phyloP scores from a whole-genome alignment of 345 rosid genomes.

The Xanthoceras sorbifolium region DNA sequence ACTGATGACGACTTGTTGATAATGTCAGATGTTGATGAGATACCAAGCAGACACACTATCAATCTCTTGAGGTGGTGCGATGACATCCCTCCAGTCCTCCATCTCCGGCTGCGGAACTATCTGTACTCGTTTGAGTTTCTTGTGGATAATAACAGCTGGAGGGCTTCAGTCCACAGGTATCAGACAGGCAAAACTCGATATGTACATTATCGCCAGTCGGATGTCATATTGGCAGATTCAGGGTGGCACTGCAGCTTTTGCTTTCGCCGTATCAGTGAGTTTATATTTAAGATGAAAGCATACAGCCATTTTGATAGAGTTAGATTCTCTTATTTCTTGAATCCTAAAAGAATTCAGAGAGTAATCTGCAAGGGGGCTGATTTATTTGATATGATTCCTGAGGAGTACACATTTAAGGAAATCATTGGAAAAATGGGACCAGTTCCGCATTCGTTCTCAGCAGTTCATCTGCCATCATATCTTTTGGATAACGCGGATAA shows the following conservation, averaged over 20 bases:
- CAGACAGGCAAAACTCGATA: slow-evolving; percentile 52
- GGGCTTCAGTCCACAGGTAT: slow-evolving; percentile 78
- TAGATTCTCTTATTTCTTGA: slow-evolving; percentile 52
- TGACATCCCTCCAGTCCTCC: slow-evolving; percentile 66
- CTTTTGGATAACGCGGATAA: slow-evolving; percentile 57
- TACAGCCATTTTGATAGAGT: slow-evolving; percentile 66
- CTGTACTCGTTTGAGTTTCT: slow-evolving; percentile 85
- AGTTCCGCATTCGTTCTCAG: slow-evolving; percentile 63
- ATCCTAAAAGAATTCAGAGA: slow-evolving; percentile 58
- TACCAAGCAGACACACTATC: slow-evolving; percentile 83
- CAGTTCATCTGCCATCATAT: slow-evolving; percentile 63
- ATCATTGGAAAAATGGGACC: slow-evolving; percentile 73
- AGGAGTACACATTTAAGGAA: slow-evolving; percentile 64
- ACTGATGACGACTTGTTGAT: slow-evolving; percentile 80
- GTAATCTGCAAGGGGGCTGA: slow-evolving; percentile 65
- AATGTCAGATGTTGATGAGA: slow-evolving; percentile 93
- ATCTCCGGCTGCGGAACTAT: slow-evolving; percentile 76
- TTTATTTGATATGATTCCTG: slow-evolving; percentile 68
- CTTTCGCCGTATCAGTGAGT: slow-evolving; percentile 56
- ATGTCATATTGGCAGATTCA: slow-evolving; percentile 55
- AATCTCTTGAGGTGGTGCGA: slow-evolving; percentile 86
- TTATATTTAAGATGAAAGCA: slow-evolving; percentile 68
- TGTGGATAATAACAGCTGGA: slow-evolving; percentile 76
- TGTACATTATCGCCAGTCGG: slow-evolving; percentile 63
- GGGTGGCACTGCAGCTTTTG: slow-evolving; percentile 81